phyloP scores from a whole-genome alignment of 2,329 filamentous ascomycete genomes.

The Beauveria pseudobassiana region DNA sequence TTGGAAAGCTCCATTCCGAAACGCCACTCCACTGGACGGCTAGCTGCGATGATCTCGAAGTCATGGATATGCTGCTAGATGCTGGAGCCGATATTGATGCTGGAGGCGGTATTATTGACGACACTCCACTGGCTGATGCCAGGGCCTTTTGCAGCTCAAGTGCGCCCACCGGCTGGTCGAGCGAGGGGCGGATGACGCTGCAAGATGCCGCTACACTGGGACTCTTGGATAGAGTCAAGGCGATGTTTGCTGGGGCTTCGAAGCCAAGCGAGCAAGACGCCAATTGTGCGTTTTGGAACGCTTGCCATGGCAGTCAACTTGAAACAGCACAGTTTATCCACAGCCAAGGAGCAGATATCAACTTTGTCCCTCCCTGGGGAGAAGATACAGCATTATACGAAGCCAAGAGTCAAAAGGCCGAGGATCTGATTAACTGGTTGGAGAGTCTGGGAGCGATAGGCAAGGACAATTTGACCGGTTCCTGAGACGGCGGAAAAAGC shows the following conservation, averaged over 20 bases:
- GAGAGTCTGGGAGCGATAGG: not conserved
- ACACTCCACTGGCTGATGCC: conserved; percentile 14
- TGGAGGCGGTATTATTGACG: conserved; percentile 13
- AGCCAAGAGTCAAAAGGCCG: conserved; percentile 3
- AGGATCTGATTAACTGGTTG: conserved; percentile 10
- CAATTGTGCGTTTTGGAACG: conserved; percentile 14
- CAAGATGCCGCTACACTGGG: conserved; percentile 15
- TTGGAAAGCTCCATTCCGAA: conserved; percentile 13
- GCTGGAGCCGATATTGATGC: conserved; percentile 17
- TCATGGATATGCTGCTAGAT: conserved; percentile 15
- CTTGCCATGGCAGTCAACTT: conserved; percentile 15
- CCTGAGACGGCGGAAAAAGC: not conserved
- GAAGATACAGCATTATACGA: conserved; percentile 21
- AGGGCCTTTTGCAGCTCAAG: conserved; percentile 14
- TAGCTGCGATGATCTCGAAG: conserved; percentile 13
- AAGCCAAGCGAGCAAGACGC: conserved; percentile 2
- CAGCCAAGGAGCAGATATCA: conserved; percentile 4
- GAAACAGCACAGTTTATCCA: conserved; percentile 12
- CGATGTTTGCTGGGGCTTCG: not conserved
- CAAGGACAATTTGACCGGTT: not conserved
- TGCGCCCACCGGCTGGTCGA: conserved; percentile 14
- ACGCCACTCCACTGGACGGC: conserved; percentile 15
- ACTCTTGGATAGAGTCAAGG: conserved; percentile 9
- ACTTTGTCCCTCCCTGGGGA: conserved; percentile 41
- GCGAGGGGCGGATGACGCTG: conserved; percentile 11